Base-by-base conservation (phyloP, 768 basidiomycete genomes). In the Hydnomerulius pinastri region DNA sequence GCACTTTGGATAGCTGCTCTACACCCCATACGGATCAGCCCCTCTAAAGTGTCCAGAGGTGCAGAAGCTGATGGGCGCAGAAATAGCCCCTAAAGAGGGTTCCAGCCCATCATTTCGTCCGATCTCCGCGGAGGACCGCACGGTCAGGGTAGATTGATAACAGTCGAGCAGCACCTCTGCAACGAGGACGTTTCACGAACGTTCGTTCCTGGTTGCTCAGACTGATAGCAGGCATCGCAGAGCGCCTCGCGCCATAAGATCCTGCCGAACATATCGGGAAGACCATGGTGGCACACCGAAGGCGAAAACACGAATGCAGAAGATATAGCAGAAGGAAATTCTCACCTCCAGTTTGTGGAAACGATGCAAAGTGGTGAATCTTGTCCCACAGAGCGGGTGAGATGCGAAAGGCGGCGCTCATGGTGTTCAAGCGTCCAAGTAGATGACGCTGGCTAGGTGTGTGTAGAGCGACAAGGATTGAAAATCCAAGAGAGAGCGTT, bases 271-370 rank as follows among this genome's bases (percentile, higher is more conserved):
- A 13, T 13, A 7, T 13, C 41, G 15, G 10, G 23, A 43, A 30
- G 17, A 10, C 11, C 20, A 3, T 12, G 12, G 30, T 18, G 25
- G 25, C 10, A 36, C 8, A 10, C 4, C 25, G 30, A 36, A 37
- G n/a, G n/a, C n/a, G n/a, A n/a, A n/a, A n/a, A n/a, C n/a, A 65
- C 21, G 13, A 18, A 23, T 7, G 38, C 3, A 6, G 23, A 7
- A 12, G 17, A 29, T 18, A 23, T 7, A 17, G 24, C 25, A 10
- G 10, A 11, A 42, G 11, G n/a, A 33, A 44, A 6, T 25, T 71
- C 83, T 54, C 24, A 90, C 90, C 90, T 43, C 92, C 91, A 0
- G 93, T 96, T 72, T 95, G 95, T 2, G 91, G 91, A 70, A 94
- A 94, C 1, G 87, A 88, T 0, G 91, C 89, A 63, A 90, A 94